Evolutionary conservation across 2,329 filamentous ascomycete species (phyloP), one percentile per base, ranked within the genome.

Genomic region (Aureobasidium melanogenum): DNA sequence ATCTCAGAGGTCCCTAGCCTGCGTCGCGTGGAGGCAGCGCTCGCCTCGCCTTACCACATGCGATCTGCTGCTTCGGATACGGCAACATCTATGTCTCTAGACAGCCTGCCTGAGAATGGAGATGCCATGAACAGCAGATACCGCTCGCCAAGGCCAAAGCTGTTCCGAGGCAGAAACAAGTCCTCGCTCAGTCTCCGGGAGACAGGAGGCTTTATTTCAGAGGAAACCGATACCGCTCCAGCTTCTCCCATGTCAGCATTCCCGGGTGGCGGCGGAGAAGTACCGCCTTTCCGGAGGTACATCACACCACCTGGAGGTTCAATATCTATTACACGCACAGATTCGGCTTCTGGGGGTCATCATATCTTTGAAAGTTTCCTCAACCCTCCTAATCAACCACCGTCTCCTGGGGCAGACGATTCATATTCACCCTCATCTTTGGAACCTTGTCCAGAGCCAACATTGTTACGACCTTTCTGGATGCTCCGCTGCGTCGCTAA

Each of bases 391-490:
- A 65, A 66, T 19, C 63, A 44, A 65, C 70, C 50, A 58, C 65
- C 64, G 2, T 72, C 70, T 9, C 71, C 71, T 28, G 66, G 67
- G 22, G 68, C 68, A 7, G 66, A 63, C 6, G 79, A 82, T 14
- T 78, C 77, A 51, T 80, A 75, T 3, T 84, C 88, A 0, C 92
- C 92, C 14, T 82, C 87, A 24, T 84, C 91, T 0, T 81, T 99
- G 5, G 94, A 99, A 70, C 89, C 94, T 3, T 99, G 95, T 71
- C 94, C 94, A 0, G 89, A 88, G 38, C 91, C 95, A 43, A 87
- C 88, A 63, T 82, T 97, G 68, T 80, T 97, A n/a, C 86, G 94
- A 22, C 95, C 94, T 1, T 99, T 97, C 74, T 99, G 94, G 94
- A 80, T 99, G 47, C 96, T 99, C 90, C 86, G 94, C 60, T 92